Percentiles rank a stretch among this genome's conserved stretches.
Conservation (phyloP, 2,329 filamentous ascomycete genomes). For the Chaetomiaceae sp. region DNA sequence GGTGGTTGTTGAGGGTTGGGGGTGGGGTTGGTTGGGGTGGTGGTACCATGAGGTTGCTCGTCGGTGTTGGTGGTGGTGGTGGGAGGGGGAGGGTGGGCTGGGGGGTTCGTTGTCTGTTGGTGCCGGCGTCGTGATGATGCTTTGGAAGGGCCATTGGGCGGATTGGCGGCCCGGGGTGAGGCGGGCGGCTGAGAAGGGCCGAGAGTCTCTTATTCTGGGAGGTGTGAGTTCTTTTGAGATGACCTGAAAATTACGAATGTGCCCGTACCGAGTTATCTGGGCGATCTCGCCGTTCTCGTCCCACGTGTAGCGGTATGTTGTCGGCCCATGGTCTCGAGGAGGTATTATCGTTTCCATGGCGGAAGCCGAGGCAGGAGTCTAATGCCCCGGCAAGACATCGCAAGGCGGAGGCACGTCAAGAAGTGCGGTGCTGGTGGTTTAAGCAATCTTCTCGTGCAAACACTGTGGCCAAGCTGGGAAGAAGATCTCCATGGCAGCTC, state of each 20-base stretch:
- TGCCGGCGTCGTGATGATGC: slow-evolving; percentile 24
- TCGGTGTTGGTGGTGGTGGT: slow-evolving; percentile 10
- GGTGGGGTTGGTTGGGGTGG: slow-evolving; percentile 18
- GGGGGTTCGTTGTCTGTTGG: slow-evolving; percentile 23
- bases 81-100: slow-evolving; percentile 18
- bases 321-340: slow-evolving; percentile 27
- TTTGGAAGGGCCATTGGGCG: slow-evolving; percentile 36
- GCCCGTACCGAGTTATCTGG: slow-evolving; percentile 26
- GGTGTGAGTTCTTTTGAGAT: background rate
- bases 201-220: slow-evolving; percentile 15
- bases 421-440: slow-evolving; percentile 4
- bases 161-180: slow-evolving; percentile 23
- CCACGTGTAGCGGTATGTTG: slow-evolving; percentile 28
- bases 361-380: slow-evolving; percentile 4
- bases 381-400: background rate
- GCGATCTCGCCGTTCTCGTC: slow-evolving; percentile 30
- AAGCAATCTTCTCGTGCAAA: background rate
- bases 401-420: background rate
- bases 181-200: slow-evolving; percentile 2
- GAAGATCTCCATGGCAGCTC: background rate
- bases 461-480: background rate
- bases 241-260: background rate
- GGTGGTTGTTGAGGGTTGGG: slow-evolving; percentile 9
- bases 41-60: slow-evolving; percentile 9
- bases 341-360: slow-evolving; percentile 31